A percentile compares a stretch with the other conserved stretches of the same genome.
Evolutionary conservation across 768 basidiomycete genomes (phyloP).

Genomic region (Strobilomyces dryophilus): DNA sequence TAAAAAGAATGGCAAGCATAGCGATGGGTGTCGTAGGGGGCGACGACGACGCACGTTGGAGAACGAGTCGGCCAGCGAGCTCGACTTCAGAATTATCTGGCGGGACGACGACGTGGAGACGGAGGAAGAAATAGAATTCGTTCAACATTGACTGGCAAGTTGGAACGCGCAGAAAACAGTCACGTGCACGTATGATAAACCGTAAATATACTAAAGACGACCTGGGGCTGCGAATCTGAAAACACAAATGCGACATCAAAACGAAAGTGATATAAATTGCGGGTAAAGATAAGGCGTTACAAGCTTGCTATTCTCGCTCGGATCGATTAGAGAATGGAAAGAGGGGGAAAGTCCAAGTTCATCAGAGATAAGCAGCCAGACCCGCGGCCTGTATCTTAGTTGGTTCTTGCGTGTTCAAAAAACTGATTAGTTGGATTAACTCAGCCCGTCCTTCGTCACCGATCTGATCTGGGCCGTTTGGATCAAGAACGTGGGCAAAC

Average conservation of each 20-base stretch:
- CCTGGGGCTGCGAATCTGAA: constrained; percentile 4
- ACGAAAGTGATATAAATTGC: constrained; percentile 19
- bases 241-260: constrained; percentile 12
- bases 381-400: constrained; percentile 80
- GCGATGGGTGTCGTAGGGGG: constrained; percentile 48
- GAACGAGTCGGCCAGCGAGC: constrained; percentile 60
- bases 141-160: no score
- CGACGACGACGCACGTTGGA: constrained; percentile 34
- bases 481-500: constrained; percentile 81
- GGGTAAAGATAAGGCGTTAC: constrained; percentile 1
- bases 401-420: constrained; percentile 72
- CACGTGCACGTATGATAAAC: constrained; percentile 24
- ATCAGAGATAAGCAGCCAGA: constrained; percentile 49
- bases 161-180: constrained; percentile 14
- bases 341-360: constrained; percentile 29
- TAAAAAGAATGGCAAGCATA: constrained; percentile 65
- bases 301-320: background rate
- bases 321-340: background rate
- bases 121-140: constrained; percentile 10
- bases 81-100: constrained; percentile 30
- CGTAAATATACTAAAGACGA: constrained; percentile 9
- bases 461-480: constrained; percentile 68
- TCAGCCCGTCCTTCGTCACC: constrained; percentile 74
- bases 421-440: constrained; percentile 67
- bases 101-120: constrained; percentile 3